Percentiles rank a stretch among this genome's conserved stretches.
Evolutionary conservation across 2,329 filamentous ascomycete species (phyloP).

Genomic region (Botrytis cinerea): DNA sequence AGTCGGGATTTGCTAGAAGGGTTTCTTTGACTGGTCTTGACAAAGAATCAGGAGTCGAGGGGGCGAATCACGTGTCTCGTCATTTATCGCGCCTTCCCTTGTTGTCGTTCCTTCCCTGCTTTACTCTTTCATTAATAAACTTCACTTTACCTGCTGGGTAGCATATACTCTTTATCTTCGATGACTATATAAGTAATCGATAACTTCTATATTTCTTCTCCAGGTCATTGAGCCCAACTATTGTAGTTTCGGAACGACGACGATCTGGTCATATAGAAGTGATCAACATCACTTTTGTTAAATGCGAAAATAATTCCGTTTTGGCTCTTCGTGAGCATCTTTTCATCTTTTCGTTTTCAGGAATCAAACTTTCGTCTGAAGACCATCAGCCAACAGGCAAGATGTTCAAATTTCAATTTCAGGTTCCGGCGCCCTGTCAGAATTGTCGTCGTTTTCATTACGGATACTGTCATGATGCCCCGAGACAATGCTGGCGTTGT

Average conservation of each 20-base stretch:
- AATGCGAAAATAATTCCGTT: too few species aligned
- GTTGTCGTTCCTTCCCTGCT: neutral
- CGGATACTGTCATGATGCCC: conserved; percentile 27
- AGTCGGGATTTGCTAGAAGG: neutral
- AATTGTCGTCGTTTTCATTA: conserved; percentile 36
- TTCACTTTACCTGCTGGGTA: neutral
- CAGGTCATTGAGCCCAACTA: neutral
- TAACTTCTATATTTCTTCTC: neutral
- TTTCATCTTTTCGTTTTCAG: neutral
- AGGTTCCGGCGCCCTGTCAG: conserved; percentile 27
- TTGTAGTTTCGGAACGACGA: neutral
- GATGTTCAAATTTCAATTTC: conserved; percentile 28
- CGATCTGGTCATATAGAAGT: neutral
- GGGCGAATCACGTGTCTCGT: neutral
- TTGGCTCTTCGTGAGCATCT: neutral
- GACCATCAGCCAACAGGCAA: neutral
- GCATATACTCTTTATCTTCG: neutral
- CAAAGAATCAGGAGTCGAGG: neutral
- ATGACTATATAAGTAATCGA: neutral
- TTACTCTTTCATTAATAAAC: neutral
- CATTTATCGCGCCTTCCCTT: neutral
- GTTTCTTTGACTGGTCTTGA: neutral
- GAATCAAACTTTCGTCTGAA: neutral
- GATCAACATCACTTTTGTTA: neutral
- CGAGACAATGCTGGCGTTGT: conserved; percentile 31